Evolutionary conservation across 768 basidiomycete species (phyloP), one percentile per base, ranked within the genome.

Genomic region (Cytidiella melzeri): DNA sequence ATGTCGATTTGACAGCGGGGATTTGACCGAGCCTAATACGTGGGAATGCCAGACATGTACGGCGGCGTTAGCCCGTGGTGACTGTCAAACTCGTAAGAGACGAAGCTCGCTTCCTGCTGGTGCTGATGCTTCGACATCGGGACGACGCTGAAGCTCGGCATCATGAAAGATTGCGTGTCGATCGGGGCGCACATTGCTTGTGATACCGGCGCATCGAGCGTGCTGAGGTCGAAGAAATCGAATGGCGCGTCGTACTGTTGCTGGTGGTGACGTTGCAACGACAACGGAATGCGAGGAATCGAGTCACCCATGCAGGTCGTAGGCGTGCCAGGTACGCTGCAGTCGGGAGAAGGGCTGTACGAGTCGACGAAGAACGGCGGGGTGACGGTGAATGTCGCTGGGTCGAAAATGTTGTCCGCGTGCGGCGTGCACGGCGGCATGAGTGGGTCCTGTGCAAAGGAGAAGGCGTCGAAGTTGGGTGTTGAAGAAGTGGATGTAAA

Each of bases 281-380:
- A 11, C 38, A 5, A 6, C 23, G 30, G 9, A 7, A 34, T 15
- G 30, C 30, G 30, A 15, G 30, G 30, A 15, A 15, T 15, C 30
- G 30, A 34, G 15, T 7, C 7, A 7, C 13, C 42, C 41, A 36
- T 57, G 57, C 21, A 26, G 24, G 26, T 42, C 40, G 47, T 27
- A 19, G 61, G 62, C 13, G 61, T 62, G 24, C 54, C 52, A 13
- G 62, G 62, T 47, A 59, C 57, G 51, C 59, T 61, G 19, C 58
- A 60, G 38, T 57, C 39, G 24, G 59, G 61, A 10, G 61, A 61
- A 20, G 61, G 51, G 26, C 51, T 51, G 54, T 55, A 61, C 34
- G 38, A 27, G 52, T 50, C 52, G 45, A 57, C 41, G 54, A 54
- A 57, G 27, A 47, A 40, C 15, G 61, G 56, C 53, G 60, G 53